Evolutionary conservation across 768 basidiomycete genomes (phyloP).

Genomic region (Pleurotus giganteus): DNA sequence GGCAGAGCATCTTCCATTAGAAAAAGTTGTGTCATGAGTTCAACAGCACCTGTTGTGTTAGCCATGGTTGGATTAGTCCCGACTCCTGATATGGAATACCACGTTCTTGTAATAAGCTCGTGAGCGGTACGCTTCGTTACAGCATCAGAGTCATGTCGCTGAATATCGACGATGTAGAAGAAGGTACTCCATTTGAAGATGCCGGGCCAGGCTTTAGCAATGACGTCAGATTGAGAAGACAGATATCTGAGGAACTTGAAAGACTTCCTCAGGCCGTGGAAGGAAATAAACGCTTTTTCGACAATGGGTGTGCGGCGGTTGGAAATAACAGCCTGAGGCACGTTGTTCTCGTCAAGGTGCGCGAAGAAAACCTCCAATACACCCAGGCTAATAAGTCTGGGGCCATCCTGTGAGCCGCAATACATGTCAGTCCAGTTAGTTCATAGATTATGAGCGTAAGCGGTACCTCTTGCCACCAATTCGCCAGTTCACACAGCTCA

Average conservation of each 20-base stretch:
- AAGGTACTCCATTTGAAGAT: constrained; percentile 36
- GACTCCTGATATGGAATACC: constrained; percentile 26
- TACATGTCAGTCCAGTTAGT: not conserved
- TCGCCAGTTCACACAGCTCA: not conserved
- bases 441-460: not conserved
- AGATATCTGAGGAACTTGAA: constrained; percentile 20
- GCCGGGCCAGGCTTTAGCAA: constrained; percentile 31
- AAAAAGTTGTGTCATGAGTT: constrained; percentile 34
- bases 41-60: constrained; percentile 27
- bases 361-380: constrained; percentile 26
- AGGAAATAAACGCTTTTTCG: constrained; percentile 28
- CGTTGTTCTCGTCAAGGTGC: constrained; percentile 22
- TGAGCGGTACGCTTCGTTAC: constrained; percentile 19
- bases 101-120: constrained; percentile 26
- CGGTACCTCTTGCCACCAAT: constrained; percentile 1
- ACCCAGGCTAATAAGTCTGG: constrained; percentile 18
- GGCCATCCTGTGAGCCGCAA: constrained; percentile 3
- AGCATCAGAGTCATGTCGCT: constrained; percentile 14
- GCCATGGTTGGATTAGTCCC: constrained; percentile 25
- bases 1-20: constrained; percentile 26
- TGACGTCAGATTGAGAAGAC: constrained; percentile 17
- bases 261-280: constrained; percentile 31
- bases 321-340: constrained; percentile 14
- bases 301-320: constrained; percentile 16
- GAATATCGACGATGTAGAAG: constrained; percentile 26